Conservation (phyloP, 768 basidiomycete species). For the Russula sp. region DNA sequence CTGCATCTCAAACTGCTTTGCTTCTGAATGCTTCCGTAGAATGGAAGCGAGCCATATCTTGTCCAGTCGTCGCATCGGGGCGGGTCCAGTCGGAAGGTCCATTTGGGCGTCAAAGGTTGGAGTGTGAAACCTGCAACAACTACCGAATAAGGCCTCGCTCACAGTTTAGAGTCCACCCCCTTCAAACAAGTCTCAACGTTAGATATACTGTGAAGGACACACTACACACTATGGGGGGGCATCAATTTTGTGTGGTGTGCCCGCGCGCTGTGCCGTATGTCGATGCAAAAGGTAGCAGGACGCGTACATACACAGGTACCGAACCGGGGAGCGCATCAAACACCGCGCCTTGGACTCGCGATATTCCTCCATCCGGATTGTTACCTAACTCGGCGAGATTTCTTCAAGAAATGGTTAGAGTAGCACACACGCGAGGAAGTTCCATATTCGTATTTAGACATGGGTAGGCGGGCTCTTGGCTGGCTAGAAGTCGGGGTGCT, state of each 20-base stretch:
- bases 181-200: neutral
- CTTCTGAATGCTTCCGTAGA: slow-evolving; percentile 13
- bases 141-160: neutral
- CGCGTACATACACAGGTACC: neutral
- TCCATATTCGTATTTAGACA: neutral
- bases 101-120: slow-evolving; percentile 8
- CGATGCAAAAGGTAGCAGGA: slow-evolving; percentile 9
- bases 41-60: slow-evolving; percentile 14
- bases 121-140: slow-evolving; percentile 1
- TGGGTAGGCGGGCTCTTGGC: slow-evolving; percentile 6
- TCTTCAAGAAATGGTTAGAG: neutral
- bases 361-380: neutral
- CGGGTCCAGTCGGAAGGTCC: slow-evolving; percentile 1
- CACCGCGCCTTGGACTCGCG: neutral
- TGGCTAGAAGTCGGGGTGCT: neutral
- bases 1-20: slow-evolving; percentile 7
- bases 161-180: neutral
- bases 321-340: neutral
- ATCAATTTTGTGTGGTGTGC: slow-evolving; percentile 1
- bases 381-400: neutral
- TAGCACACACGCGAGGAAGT: slow-evolving; percentile 2
- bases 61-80: slow-evolving; percentile 1
- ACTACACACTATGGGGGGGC: neutral
- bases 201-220: neutral
- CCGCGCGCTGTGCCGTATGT: neutral